Evolutionary conservation across 1,139 yeast species (phyloP), one percentile per base, ranked within the genome.

Genomic region (Scheffersomyces titani): DNA sequence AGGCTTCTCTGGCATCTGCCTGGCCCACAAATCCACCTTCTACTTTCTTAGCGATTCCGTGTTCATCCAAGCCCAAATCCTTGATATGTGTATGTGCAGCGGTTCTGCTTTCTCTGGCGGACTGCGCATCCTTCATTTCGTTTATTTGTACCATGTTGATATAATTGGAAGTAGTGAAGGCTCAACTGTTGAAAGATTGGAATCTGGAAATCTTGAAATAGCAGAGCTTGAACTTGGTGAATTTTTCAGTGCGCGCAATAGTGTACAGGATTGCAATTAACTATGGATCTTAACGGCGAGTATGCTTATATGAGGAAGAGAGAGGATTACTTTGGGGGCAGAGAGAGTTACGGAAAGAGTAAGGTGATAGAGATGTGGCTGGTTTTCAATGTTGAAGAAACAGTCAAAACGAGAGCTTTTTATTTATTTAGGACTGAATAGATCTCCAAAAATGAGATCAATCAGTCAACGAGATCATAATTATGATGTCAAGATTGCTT

Each of bases 11-110:
- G 16, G 99, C 99, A 64, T 88, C 92, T 13, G 82, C 81, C 73
- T 94, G 99, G 51, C 99, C 99, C 52, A 94, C 97, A 70, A 94
- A 94, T 3, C 98, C 98, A 51, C 96, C 97, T 70, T 93, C 98
- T 49, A 90, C 84, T 51, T 83, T 82, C 63, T 89, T 90, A 44
- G 98, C 98, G 52, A 80, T 72, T 44, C 99, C 99, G 64, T 85
- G 87, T 65, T 93, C 98, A 67, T 93, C 97, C 54, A 94, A 80
- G 0, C 99, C 99, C 44, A 94, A 83, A 3, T 98, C 98, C 71
- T 90, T 91, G 79, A 94, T 94, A 71, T 94, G 99, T 6, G 98
- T 92, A 70, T 94, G 99, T 13, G 99, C 96, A 1, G 98, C 97
- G 1, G 98, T 93, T 67, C 99, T 84, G 61, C 84, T 82, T 60